Conservation (phyloP, 2,329 filamentous ascomycete genomes). For the Dendrostoma leiphaemia region DNA sequence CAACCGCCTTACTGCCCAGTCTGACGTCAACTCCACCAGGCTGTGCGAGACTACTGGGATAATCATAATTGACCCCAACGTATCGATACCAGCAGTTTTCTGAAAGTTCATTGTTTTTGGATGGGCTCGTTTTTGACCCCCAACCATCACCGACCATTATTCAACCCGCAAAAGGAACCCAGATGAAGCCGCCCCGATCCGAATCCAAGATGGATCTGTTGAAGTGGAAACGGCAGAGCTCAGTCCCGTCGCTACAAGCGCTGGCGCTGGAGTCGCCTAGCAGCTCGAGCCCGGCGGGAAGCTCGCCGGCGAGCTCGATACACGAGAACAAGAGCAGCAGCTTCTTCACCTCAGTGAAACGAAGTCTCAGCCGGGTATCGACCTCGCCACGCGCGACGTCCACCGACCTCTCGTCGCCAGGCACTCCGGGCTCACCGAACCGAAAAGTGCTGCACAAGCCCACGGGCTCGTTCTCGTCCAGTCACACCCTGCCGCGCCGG, state of each 20-base stretch:
- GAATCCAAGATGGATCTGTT: constrained; percentile 14
- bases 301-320: constrained; percentile 24
- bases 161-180: not conserved
- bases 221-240: constrained; percentile 19
- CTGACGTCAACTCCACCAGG: constrained; percentile 13
- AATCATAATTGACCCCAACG: not conserved
- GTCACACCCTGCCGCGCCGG: constrained; percentile 26
- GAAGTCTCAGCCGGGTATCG: constrained; percentile 25
- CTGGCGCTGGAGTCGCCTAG: constrained; percentile 18
- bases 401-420: constrained; percentile 6
- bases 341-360: constrained; percentile 24
- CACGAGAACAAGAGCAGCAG: constrained; percentile 23
- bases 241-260: constrained; percentile 14
- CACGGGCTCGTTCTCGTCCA: constrained; percentile 22
- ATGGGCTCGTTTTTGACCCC: not conserved
- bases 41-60: not conserved
- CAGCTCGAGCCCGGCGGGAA: constrained; percentile 18
- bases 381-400: constrained; percentile 12
- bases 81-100: not conserved
- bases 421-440: constrained; percentile 1
- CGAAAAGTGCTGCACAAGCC: constrained; percentile 15
- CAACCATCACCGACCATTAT: not conserved
- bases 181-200: not conserved
- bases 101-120: not conserved
- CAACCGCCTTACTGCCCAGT: too few relatives aligned